Base-by-base conservation (phyloP, 1,284 basidiomycete genomes). In the Puccinia polysora region DNA sequence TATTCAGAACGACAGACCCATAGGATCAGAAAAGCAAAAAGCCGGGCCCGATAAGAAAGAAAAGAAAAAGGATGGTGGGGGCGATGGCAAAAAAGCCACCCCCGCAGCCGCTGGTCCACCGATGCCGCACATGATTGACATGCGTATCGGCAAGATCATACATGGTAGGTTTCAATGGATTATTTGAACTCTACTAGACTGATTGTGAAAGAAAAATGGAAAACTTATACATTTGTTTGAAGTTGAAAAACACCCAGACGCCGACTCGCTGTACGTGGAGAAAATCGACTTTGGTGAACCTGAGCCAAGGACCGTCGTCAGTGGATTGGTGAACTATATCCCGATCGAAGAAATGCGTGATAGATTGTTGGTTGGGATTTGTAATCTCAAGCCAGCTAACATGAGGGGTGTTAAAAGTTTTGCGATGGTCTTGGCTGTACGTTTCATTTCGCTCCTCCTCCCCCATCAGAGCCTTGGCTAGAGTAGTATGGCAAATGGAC, bases 351-450 rank as follows among this genome's bases (percentile, higher is more conserved):
- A 93, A 76, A 94, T 97, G 88, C 85, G 85, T 40, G 88, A 90
- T 78, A 87, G 86, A 77, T 86, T 87, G 75, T 85, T 97, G 47
- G 86, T 97, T 74, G 90, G 89, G 15, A 89, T 97, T 55, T 92
- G 91, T 81, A 97, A 97, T 80, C 82, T 97, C 74, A 97, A 97
- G 81, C 94, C 93, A 4, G 94, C 89, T 18, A 89, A 84, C 76
- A 96, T 97, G 93, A 87, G 94, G 72, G 94, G 94, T 4, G 86
- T 97, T 75, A 96, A 95, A 82, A 94, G 91, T 74, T 93, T 89
- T 77, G 94, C 91, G 32, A 97, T 97, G 94, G 89, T 97, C 38
- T 87, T 97, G 75, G 90, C 88, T 77, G 91, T 91, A 80, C 59
- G 88, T 80, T 2, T 45, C 15, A 50, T 8, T 20, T 59, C 18